phyloP scores from a whole-genome alignment of 2,329 filamentous ascomycete genomes.

The Orbilia quercus region DNA sequence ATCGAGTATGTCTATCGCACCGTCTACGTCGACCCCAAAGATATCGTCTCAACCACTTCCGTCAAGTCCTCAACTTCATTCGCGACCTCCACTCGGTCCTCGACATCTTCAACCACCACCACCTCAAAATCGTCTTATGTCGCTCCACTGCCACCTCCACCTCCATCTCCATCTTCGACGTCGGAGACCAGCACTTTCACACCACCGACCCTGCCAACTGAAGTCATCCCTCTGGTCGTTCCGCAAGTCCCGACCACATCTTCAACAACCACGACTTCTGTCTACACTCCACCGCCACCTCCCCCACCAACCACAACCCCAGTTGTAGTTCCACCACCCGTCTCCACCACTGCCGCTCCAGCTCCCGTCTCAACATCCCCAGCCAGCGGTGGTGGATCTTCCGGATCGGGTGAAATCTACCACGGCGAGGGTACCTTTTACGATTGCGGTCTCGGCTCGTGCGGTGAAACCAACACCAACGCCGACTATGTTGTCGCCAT shows the following conservation, averaged over 20 bases:
- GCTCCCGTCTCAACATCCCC: constrained; percentile 18
- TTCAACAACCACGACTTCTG: constrained; percentile 2
- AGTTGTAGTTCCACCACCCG: not conserved
- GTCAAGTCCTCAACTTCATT: constrained; percentile 7
- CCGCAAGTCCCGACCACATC: constrained; percentile 15
- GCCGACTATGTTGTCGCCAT: constrained; percentile 45
- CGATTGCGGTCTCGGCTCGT: constrained; percentile 52
- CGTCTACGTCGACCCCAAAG: constrained; percentile 40
- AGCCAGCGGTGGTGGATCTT: constrained; percentile 6
- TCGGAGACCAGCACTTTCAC: constrained; percentile 36
- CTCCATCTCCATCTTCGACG: constrained; percentile 30
- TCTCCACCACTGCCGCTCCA: not conserved
- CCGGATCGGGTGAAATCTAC: constrained; percentile 20
- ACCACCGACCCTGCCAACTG: constrained; percentile 26
- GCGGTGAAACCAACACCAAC: constrained; percentile 33
- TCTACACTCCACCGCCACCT: constrained; percentile 18
- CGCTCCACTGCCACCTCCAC: constrained; percentile 26
- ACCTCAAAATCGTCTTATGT: constrained; percentile 8
- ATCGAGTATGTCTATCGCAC: constrained; percentile 45
- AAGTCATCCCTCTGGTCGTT: constrained; percentile 40
- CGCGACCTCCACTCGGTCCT: constrained; percentile 18
- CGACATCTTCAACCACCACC: constrained; percentile 18
- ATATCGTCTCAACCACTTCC: constrained; percentile 1
- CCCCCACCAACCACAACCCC: constrained; percentile 27
- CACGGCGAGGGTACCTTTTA: constrained; percentile 48